A percentile compares a stretch with the other conserved stretches of the same genome.
phyloP scores from a whole-genome alignment of 2,329 filamentous ascomycete species.

The Epichloe hybrida region DNA sequence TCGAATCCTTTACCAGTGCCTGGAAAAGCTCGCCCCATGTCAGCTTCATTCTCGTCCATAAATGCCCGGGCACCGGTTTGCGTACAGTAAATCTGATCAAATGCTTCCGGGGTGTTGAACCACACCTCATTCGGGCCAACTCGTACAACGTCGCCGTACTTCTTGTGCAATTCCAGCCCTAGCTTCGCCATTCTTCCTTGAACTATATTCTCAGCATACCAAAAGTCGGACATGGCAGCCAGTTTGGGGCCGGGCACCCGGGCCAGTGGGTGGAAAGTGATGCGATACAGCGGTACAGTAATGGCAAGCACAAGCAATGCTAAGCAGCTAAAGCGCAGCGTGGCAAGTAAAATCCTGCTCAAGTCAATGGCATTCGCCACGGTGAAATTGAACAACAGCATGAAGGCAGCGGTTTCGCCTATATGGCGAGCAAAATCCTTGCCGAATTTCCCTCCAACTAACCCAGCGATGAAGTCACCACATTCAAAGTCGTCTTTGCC shows the following conservation, averaged over 20 bases:
- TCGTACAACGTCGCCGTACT: constrained; percentile 37
- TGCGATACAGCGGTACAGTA: constrained; percentile 19
- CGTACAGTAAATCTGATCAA: constrained; percentile 34
- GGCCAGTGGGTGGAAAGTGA: constrained; percentile 31
- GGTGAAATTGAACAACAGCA: neutral
- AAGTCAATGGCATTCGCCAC: neutral
- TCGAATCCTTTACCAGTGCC: constrained; percentile 33
- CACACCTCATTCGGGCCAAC: constrained; percentile 41
- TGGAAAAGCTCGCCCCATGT: constrained; percentile 10
- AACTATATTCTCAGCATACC: constrained; percentile 33
- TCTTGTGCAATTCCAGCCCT: constrained; percentile 28
- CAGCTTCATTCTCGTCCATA: neutral
- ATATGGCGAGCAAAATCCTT: too few relatives aligned
- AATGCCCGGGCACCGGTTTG: neutral
- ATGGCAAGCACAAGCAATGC: constrained; percentile 8
- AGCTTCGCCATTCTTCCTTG: constrained; percentile 29
- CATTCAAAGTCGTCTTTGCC: too few relatives aligned
- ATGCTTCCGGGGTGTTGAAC: constrained; percentile 34
- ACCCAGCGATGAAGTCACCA: too few relatives aligned
- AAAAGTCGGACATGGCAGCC: constrained; percentile 33
- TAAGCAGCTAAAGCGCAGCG: neutral
- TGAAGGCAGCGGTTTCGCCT: neutral
- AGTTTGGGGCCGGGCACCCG: constrained; percentile 31
- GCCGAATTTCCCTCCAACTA: too few relatives aligned
- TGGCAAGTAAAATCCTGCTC: neutral